phyloP scores from a whole-genome alignment of 2,329 filamentous ascomycete species.

The Fusarium oligoseptatum region DNA sequence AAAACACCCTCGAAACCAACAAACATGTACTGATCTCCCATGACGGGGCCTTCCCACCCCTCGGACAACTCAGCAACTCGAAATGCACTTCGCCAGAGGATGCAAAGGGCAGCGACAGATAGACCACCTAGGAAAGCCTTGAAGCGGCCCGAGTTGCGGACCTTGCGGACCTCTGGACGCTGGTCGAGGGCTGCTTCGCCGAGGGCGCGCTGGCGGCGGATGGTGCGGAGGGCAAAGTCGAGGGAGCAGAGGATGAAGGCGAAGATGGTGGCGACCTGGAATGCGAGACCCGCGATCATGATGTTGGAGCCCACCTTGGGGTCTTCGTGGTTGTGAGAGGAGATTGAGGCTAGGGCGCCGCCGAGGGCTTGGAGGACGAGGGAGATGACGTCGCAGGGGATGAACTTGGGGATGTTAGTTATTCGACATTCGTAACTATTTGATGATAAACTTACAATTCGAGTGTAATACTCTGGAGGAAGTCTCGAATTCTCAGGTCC shows the following conservation, averaged over 20 bases:
- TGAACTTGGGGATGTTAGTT: conserved; percentile 60
- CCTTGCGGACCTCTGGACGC: conserved; percentile 50
- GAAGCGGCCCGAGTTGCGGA: conserved; percentile 61
- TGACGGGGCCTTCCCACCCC: conserved; percentile 73
- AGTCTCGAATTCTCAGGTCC: conserved; percentile 64
- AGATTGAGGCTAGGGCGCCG: conserved; percentile 65
- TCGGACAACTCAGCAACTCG: conserved; percentile 74
- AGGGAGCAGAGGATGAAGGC: conserved; percentile 64
- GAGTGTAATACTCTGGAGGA: conserved; percentile 61
- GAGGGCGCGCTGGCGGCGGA: conserved; percentile 51
- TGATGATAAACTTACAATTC: conserved; percentile 55
- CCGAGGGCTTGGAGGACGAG: conserved; percentile 72
- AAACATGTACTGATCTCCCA: conserved; percentile 67
- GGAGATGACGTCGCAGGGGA: conserved; percentile 72
- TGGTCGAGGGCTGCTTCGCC: conserved; percentile 55
- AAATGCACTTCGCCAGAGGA: conserved; percentile 75
- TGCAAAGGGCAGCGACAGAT: conserved; percentile 69
- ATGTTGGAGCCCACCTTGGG: conserved; percentile 66
- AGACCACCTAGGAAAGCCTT: conserved; percentile 68
- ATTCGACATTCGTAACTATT: too few species aligned
- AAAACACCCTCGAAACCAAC: conserved; percentile 69
- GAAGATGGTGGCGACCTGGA: conserved; percentile 70
- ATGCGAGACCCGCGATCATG: conserved; percentile 74
- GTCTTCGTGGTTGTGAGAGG: conserved; percentile 53
- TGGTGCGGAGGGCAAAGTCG: conserved; percentile 64